These are phyloP conservation scores for Candida mattraensis DNA, from an alignment of 805 yeast species.

Conservation along the genomic window DNA sequence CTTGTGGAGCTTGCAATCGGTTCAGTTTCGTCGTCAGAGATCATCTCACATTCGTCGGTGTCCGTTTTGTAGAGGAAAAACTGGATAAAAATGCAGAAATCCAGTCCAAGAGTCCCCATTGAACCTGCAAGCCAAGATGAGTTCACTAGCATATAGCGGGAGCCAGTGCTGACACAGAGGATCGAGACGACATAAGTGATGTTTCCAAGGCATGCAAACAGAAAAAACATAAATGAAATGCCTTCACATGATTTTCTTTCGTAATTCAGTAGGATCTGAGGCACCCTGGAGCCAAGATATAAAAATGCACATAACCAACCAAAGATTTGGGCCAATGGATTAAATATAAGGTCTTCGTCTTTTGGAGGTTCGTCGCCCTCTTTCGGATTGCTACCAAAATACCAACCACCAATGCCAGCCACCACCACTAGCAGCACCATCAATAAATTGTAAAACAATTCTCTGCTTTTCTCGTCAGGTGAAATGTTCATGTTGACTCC, in stretches of 20 bases:
- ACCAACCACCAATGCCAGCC: constrained; percentile 90
- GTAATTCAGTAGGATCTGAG: constrained; percentile 85
- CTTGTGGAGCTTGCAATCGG: constrained; percentile 12
- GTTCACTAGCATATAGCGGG: constrained; percentile 72
- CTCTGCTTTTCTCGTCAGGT: constrained; percentile 20
- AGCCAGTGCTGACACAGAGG: constrained; percentile 68
- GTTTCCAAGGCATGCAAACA: constrained; percentile 94
- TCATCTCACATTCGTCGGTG: constrained; percentile 29
- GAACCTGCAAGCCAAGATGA: constrained; percentile 93
- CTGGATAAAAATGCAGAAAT: constrained; percentile 80
- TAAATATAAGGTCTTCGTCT: constrained; percentile 53
- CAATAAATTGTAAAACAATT: constrained; percentile 37
- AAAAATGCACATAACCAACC: constrained; percentile 79
- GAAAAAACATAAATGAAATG: constrained; percentile 85
- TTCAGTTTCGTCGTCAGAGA: constrained; percentile 20
- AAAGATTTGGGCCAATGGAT: constrained; percentile 79
- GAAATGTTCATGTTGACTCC: constrained; percentile 25
- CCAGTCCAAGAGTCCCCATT: constrained; percentile 81
- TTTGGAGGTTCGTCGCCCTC: constrained; percentile 35
- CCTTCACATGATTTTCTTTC: constrained; percentile 93
- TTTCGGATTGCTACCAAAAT: constrained; percentile 43
- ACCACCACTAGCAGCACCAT: constrained; percentile 67
- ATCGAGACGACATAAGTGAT: constrained; percentile 87
- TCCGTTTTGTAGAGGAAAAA: constrained; percentile 68
- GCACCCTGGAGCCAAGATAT: constrained; percentile 85